Evolutionary conservation across 257 asterid genomes (phyloP).

Genomic region (Striga asiatica): DNA sequence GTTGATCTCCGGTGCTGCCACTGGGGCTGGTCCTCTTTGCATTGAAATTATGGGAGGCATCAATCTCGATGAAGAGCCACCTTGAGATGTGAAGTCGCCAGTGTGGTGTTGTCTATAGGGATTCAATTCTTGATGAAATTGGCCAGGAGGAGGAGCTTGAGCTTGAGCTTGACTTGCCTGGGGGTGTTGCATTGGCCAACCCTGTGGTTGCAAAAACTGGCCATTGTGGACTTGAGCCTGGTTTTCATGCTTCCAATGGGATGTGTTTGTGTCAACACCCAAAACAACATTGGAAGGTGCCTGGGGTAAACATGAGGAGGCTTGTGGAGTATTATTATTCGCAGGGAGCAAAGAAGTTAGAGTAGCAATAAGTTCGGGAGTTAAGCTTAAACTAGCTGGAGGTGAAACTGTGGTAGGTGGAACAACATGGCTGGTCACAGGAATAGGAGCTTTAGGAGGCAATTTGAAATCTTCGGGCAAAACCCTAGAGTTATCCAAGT

Average conservation of each 20-base stretch:
- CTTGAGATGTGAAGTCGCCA: constrained; percentile 29
- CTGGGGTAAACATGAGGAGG: constrained; percentile 21
- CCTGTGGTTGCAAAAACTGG: constrained; percentile 33
- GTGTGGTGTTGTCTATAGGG: constrained; percentile 32
- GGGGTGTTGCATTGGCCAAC: too few species aligned
- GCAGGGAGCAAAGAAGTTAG: constrained; percentile 56
- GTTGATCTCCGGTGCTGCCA: constrained; percentile 30
- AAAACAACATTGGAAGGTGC: constrained; percentile 26
- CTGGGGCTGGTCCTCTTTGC: constrained; percentile 36
- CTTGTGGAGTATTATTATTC: constrained; percentile 32
- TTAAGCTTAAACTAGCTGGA: constrained; percentile 54
- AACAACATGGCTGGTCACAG: constrained; percentile 32
- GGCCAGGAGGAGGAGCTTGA: constrained; percentile 24
- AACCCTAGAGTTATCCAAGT: constrained; percentile 28
- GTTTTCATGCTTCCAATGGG: constrained; percentile 48
- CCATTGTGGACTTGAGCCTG: constrained; percentile 31
- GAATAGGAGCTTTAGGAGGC: constrained; percentile 29
- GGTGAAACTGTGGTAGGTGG: constrained; percentile 38
- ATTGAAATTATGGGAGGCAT: constrained; percentile 28
- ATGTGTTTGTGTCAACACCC: constrained; percentile 30
- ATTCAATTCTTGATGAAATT: constrained; percentile 21
- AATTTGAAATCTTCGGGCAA: constrained; percentile 32
- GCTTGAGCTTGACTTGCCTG: too few species aligned
- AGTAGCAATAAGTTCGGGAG: constrained; percentile 92
- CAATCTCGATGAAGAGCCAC: constrained; percentile 29